Evolutionary conservation across 257 asterid species (phyloP).

Genomic region (Coffea eugenioides): DNA sequence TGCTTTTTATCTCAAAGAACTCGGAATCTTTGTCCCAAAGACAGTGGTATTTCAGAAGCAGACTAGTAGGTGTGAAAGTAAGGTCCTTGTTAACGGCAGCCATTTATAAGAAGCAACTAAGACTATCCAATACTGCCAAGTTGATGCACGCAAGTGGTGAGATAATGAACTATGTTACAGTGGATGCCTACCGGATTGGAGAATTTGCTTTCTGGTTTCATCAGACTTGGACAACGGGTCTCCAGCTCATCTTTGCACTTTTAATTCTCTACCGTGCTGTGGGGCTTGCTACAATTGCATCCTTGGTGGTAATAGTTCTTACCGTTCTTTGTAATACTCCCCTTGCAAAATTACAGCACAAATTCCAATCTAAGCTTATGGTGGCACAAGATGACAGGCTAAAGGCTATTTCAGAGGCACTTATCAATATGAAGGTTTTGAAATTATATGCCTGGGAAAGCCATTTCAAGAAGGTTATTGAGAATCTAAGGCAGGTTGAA

Average conservation of each 20-base stretch:
- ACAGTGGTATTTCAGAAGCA: slow-evolving; percentile 84
- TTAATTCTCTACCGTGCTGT: slow-evolving; percentile 66
- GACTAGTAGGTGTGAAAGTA: slow-evolving; percentile 68
- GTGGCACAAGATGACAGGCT: slow-evolving; percentile 81
- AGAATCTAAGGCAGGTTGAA: slow-evolving; percentile 53
- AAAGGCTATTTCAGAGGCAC: slow-evolving; percentile 76
- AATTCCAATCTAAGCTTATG: slow-evolving; percentile 78
- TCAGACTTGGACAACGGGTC: slow-evolving; percentile 80
- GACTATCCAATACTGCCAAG: slow-evolving; percentile 74
- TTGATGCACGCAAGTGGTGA: slow-evolving; percentile 75
- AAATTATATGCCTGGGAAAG: slow-evolving; percentile 91
- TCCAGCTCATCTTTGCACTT: slow-evolving; percentile 77
- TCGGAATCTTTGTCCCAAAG: slow-evolving; percentile 78
- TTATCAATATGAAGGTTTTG: slow-evolving; percentile 85
- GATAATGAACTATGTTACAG: slow-evolving; percentile 81
- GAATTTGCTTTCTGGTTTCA: slow-evolving; percentile 92
- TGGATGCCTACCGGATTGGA: slow-evolving; percentile 88
- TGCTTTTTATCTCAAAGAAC: slow-evolving; percentile 66
- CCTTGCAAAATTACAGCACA: slow-evolving; percentile 80
- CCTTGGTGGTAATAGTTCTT: slow-evolving; percentile 61
- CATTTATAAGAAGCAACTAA: slow-evolving; percentile 69
- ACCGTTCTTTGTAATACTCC: slow-evolving; percentile 83
- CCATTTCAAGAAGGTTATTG: slow-evolving; percentile 61
- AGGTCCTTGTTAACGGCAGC: slow-evolving; percentile 74
- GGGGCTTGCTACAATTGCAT: slow-evolving; percentile 81